phyloP scores from a whole-genome alignment of 805 yeast species.

The Candida rishiriensis region DNA sequence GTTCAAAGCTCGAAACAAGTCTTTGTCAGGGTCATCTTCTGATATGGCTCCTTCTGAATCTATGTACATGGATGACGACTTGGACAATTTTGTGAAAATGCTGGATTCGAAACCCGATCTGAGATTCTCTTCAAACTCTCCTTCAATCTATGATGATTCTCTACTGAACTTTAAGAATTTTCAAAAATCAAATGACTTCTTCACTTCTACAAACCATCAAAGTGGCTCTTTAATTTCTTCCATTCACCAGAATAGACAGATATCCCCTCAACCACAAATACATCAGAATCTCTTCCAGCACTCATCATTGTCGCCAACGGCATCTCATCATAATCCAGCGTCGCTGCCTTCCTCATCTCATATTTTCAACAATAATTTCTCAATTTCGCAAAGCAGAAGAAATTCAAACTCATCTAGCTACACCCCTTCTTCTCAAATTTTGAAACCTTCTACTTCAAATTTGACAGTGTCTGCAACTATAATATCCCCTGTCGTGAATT shows the following conservation, averaged over 20 bases:
- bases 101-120: slow-evolving; percentile 34
- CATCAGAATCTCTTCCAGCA: slow-evolving; percentile 8
- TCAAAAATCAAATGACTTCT: slow-evolving; percentile 24
- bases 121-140: slow-evolving; percentile 26
- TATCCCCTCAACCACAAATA: slow-evolving; percentile 2
- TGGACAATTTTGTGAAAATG: slow-evolving; percentile 31
- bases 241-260: not conserved
- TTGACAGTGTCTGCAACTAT: slow-evolving; percentile 13
- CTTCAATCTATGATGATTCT: slow-evolving; percentile 25
- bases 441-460: slow-evolving; percentile 9
- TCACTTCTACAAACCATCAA: slow-evolving; percentile 12
- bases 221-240: not conserved
- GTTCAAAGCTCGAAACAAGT: slow-evolving; percentile 20
- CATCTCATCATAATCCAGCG: not conserved
- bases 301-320: slow-evolving; percentile 4
- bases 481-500: slow-evolving; percentile 22
- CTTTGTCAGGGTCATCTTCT: slow-evolving; percentile 20
- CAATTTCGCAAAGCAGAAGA: slow-evolving; percentile 12
- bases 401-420: slow-evolving; percentile 21
- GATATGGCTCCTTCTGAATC: slow-evolving; percentile 26
- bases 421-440: slow-evolving; percentile 20
- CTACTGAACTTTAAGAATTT: slow-evolving; percentile 25
- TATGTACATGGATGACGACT: slow-evolving; percentile 28
- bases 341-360: slow-evolving; percentile 1
- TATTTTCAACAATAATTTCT: slow-evolving; percentile 13